Evolutionary conservation across 805 yeast species (phyloP).

Genomic region (Monosporozyma aquatica): DNA sequence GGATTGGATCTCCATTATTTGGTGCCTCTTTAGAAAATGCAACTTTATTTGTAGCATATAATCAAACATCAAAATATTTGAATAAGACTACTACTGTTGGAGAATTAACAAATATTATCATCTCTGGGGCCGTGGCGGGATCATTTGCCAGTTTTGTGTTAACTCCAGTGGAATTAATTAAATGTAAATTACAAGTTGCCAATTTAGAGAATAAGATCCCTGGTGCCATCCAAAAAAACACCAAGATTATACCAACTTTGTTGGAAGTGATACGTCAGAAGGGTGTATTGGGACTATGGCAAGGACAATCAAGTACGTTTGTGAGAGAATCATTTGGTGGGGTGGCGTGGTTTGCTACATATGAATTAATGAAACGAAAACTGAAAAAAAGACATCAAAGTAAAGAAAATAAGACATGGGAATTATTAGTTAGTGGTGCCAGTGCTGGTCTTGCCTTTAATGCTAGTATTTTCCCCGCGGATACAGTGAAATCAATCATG

Average conservation of each 20-base stretch:
- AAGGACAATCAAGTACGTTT: slow-evolving; percentile 75
- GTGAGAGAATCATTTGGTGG: slow-evolving; percentile 83
- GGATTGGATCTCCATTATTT: slow-evolving; percentile 69
- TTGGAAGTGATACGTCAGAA: slow-evolving; percentile 35
- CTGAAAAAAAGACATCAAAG: slow-evolving; percentile 23
- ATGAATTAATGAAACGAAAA: slow-evolving; percentile 46
- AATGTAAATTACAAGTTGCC: slow-evolving; percentile 76
- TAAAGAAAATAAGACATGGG: slow-evolving; percentile 35
- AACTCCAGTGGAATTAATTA: slow-evolving; percentile 87
- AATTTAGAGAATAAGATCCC: slow-evolving; percentile 25
- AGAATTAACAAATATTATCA: slow-evolving; percentile 35
- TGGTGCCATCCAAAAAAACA: slow-evolving; percentile 6
- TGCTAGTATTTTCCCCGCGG: slow-evolving; percentile 76
- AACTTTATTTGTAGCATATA: slow-evolving; percentile 61
- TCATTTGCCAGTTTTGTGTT: slow-evolving; percentile 70
- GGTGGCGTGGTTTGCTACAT: slow-evolving; percentile 89
- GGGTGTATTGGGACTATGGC: slow-evolving; percentile 75
- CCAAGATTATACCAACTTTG: slow-evolving; percentile 34
- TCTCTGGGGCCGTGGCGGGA: slow-evolving; percentile 79
- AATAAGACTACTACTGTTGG: slow-evolving; percentile 14
- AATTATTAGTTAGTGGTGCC: slow-evolving; percentile 71
- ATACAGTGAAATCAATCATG: slow-evolving; percentile 78
- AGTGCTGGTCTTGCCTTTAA: slow-evolving; percentile 79
- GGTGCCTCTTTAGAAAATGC: slow-evolving; percentile 93
- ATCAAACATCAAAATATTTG: slow-evolving; percentile 35